These are phyloP conservation scores for Marasmius fiardii DNA, from an alignment of 1,284 basidiomycete genomes.

Conservation along the genomic window DNA sequence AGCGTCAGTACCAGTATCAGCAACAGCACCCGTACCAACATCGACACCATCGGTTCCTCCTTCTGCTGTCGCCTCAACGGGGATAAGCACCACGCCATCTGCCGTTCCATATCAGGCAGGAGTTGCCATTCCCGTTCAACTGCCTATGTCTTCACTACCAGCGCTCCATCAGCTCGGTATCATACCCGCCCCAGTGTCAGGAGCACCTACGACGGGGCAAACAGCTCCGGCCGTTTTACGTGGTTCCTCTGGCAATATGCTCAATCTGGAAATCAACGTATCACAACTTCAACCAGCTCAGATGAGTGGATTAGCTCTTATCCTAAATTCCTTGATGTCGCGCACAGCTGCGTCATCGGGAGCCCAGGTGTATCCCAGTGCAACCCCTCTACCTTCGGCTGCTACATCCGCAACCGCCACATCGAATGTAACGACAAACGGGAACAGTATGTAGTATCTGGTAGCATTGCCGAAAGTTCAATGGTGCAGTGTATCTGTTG, in stretches of 20 bases:
- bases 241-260: slow-evolving; percentile 64
- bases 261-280: slow-evolving; percentile 74
- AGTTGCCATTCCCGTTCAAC: slow-evolving; percentile 29
- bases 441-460: background rate
- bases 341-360: slow-evolving; percentile 17
- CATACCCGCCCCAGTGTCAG: slow-evolving; percentile 60
- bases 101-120: background rate
- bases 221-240: slow-evolving; percentile 66
- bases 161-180: slow-evolving; percentile 70
- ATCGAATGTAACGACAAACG: background rate
- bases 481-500: too few relatives aligned
- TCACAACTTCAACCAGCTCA: slow-evolving; percentile 64
- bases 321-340: slow-evolving; percentile 64
- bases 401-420: background rate
- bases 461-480: too few relatives aligned
- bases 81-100: background rate
- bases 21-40: background rate
- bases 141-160: slow-evolving; percentile 66
- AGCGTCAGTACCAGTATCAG: background rate
- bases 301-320: slow-evolving; percentile 67
- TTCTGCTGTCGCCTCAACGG: background rate
- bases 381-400: background rate
- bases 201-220: slow-evolving; percentile 52
- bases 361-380: background rate
- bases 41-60: background rate